Conservation (phyloP, 129 eudicot species). For the Flaveria trinervia region DNA sequence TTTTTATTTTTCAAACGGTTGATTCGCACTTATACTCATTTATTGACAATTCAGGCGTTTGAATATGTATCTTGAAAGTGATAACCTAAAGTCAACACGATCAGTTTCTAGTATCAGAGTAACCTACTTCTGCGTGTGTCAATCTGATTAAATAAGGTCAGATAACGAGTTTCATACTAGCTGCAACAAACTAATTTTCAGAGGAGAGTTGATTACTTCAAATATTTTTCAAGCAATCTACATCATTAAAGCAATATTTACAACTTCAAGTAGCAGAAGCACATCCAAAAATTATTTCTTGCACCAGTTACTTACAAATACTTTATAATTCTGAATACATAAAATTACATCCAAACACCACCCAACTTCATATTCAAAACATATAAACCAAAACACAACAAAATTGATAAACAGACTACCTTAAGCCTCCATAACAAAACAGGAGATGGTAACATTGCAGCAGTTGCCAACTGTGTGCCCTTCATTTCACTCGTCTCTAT, state of each 20-base stretch:
- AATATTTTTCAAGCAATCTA: background rate
- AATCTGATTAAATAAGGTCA: background rate
- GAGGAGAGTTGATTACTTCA: background rate
- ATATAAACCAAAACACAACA: background rate
- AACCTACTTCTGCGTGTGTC: background rate
- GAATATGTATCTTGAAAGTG: background rate
- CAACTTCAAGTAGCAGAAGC: conserved; percentile 12
- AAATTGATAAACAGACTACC: conserved; percentile 44
- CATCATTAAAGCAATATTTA: background rate
- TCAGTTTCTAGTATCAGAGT: background rate
- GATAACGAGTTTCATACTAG: background rate
- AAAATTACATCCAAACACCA: background rate
- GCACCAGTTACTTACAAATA: background rate
- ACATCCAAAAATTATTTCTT: background rate
- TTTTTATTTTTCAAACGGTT: background rate
- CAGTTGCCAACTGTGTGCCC: conserved; percentile 61
- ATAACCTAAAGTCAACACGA: background rate
- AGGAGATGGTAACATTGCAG: conserved; percentile 88
- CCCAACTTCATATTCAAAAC: conserved; percentile 1
- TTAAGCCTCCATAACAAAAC: conserved; percentile 91
- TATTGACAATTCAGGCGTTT: background rate
- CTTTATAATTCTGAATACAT: background rate
- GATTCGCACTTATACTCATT: background rate
- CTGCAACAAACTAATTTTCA: background rate
- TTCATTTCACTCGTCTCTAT: conserved; percentile 75